Base-by-base conservation (phyloP, 352 stramenopile genomes). In the Phytophthora lateralis region DNA sequence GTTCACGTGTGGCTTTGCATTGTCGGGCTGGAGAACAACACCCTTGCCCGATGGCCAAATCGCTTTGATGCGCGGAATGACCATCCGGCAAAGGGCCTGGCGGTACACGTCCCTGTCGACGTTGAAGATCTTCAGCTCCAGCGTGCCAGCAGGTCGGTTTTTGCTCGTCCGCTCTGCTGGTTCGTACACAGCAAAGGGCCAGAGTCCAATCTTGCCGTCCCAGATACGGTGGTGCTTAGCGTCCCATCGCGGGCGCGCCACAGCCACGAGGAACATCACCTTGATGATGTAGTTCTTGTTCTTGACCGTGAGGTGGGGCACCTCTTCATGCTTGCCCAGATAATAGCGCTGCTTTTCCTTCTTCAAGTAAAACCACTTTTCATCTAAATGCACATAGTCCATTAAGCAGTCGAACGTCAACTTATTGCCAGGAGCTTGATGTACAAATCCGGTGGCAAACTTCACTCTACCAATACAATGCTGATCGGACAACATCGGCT, bases 11-110 rank as follows among this genome's bases (percentile, higher is more conserved):
- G 46, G 29, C 12, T 34, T 15, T 0, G 62, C 55, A 21, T 55
- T 55, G 30, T 71, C 55, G 6, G 62, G 55, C 45, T 71, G 55
- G n/a, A 55, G 12, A 17, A 55, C 14, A 15, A 45, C 47, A 34
- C 9, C 32, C 3, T 35, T 55, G 20, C 17, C 15, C 1, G 47
- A 55, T 15, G 47, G 32, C 34, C 47, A 55, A 9, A 20, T 3
- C 17, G 34, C 47, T 21, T 44, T 55, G 10, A 55, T 55, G 12
- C 29, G 18, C n/a, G 21, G 21, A 24, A 24, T 24, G 21, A 24
- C 21, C 21, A 24, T 24, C 21, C 21, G 21, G 21, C 21, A 55
- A 12, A 55, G 32, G 18, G 17, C 12, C 17, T 45, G n/a, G 34
- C 47, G 32, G 11, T 55, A 55, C 6, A 55, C 18, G 3, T 55